Conservation (phyloP, 2,329 filamentous ascomycete species). For the Didymellaceae sp. region DNA sequence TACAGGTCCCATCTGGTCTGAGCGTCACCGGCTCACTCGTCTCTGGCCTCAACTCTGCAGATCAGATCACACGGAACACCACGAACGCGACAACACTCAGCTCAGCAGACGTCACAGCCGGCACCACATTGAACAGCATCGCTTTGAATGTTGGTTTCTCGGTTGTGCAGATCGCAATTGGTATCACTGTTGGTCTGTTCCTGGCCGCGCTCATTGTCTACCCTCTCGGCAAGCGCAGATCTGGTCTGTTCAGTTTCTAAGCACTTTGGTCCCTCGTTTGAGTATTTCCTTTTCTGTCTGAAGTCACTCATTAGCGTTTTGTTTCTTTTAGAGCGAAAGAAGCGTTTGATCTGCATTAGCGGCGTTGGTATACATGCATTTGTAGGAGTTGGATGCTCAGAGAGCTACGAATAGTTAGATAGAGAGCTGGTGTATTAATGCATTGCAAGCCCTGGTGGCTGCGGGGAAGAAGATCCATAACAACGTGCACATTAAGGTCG, state of each 20-base stretch:
- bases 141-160: conserved; percentile 57
- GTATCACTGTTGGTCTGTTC: conserved; percentile 59
- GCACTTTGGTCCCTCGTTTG: neutral
- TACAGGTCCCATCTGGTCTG: conserved; percentile 66
- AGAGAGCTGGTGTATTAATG: neutral
- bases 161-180: conserved; percentile 59
- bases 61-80: conserved; percentile 59
- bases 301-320: conserved; percentile 5
- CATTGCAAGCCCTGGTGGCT: neutral
- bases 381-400: conserved; percentile 13
- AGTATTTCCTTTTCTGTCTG: neutral
- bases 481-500: too few relatives aligned
- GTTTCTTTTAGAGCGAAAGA: conserved; percentile 6
- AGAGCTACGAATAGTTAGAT: conserved; percentile 6
- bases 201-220: conserved; percentile 57
- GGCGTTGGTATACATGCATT: conserved; percentile 18
- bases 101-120: conserved; percentile 30
- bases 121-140: conserved; percentile 48
- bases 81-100: conserved; percentile 54
- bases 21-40: conserved; percentile 65
- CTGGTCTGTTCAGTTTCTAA: conserved; percentile 46
- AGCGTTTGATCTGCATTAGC: conserved; percentile 16
- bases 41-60: conserved; percentile 62
- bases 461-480: neutral
- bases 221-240: conserved; percentile 57